Evolutionary conservation across 108 stramenopile genomes (phyloP), one percentile per base, ranked within the genome.

Genomic region (Skeletonema potamos): DNA sequence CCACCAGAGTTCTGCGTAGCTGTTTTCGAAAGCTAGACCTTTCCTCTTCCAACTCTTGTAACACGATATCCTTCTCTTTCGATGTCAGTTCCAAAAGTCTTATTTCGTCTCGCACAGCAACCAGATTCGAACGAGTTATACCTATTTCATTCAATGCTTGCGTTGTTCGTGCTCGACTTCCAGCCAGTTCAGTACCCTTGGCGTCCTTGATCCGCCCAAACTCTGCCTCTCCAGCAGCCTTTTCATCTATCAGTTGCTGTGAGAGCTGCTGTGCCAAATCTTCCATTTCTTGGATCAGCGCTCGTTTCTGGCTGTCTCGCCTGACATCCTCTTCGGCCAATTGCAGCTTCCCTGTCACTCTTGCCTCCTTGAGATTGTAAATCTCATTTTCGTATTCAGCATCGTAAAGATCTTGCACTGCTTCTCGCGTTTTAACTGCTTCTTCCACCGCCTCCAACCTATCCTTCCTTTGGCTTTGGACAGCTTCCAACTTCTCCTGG

Each of bases 1-100:
- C 68, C 4, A 33, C 55, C 33, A 62, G 29, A 1, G 68, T 70
- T 62, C 76, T 63, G 0, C 55, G 46, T 6, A 69, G 13, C 30
- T 77, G 76, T 64, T 77, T 77, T 43, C 76, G 55, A 41, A 77
- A 70, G 37, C 76, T 77, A 13, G 68, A 56, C 54, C 76, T 68
- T 39, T 77, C 76, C 27, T 69, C 68, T 41, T 69, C 63, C 20
- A 77, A 58, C 41, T 48, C 68, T 26, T 48, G 13, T 36, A 77
- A 22, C 6, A 58, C 30, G 26, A 30, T 20, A 28, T 32, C 29
- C 43, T 77, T 77, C 54, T 61, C 63, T 62, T 34, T 28, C 10
- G 60, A 54, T 18, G n/a, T 46, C 4, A 26, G 24, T 46, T 77
- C 68, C 32, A 77, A 60, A 11, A 39, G 28, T 27, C 39, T 22